Base-by-base conservation (phyloP, 768 basidiomycete genomes). In the Kwoniella bestiolae region DNA sequence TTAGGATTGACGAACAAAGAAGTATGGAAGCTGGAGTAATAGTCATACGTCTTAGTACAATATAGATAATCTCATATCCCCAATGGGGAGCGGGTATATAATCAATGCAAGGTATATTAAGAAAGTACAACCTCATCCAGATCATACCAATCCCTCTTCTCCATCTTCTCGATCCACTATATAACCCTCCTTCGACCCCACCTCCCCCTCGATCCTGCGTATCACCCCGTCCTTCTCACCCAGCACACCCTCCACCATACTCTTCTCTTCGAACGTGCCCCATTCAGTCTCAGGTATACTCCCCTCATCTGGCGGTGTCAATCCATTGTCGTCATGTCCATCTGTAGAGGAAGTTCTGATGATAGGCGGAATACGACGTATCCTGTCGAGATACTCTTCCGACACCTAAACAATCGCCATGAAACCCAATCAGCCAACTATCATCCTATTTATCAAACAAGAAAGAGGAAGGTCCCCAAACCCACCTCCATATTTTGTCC, bases 401-500 rank as follows among this genome's bases (percentile, higher is more conserved):
- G 78, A 63, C 32, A 35, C 45, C 56, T 56, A 32, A 9, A 41
- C 38, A 28, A 46, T 14, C 38, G 35, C 21, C 41, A 18, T 44
- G 18, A 12, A 23, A 5, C 14, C 7, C 6, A 44, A 9, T n/a
- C n/a, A n/a, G n/a, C n/a, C n/a, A n/a, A n/a, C n/a, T n/a, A n/a
- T n/a, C n/a, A n/a, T n/a, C n/a, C n/a, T n/a, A n/a, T n/a, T n/a
- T 41, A 41, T 41, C 38, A 16, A 11, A 41, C 38, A n/a, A 9
- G 1, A 34, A 47, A 50, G 21, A n/a, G 7, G 47, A 28, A 29
- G 9, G 21, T 5, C 6, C 6, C n/a, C n/a, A 28, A 8, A 72
- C 76, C 23, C 67, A 87, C 88, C 65, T 87, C 86, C 34, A 92
- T 84, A 73, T 94, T 94, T 78, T 94, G 89, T 2, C 89, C 90